Conservation (phyloP, 169 alveolate species). For the Eimeria tenella region DNA sequence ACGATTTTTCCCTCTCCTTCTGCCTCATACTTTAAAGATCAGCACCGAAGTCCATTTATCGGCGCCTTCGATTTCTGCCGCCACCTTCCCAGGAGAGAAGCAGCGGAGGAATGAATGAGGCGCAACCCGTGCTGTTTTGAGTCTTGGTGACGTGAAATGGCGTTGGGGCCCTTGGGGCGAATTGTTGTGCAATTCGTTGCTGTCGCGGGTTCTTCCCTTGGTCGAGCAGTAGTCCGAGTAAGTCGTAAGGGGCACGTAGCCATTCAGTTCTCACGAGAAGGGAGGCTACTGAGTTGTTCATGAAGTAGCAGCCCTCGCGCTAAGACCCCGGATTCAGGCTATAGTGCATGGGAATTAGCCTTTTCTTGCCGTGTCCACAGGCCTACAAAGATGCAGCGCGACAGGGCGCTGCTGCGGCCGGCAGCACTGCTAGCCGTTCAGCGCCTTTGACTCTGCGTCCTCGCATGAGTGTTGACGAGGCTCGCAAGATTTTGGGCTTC, state of each 20-base stretch:
- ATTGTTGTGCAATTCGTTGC: constrained; percentile 55
- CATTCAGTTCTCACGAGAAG: too few species aligned
- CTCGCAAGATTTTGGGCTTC: constrained; percentile 59
- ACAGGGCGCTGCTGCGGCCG: constrained; percentile 5
- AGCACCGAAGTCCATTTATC: too few species aligned
- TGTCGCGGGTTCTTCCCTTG: constrained; percentile 61
- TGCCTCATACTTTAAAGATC: too few species aligned
- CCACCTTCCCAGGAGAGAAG: too few species aligned
- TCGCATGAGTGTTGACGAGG: constrained; percentile 55
- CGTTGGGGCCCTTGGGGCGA: constrained; percentile 68
- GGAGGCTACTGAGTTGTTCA: too few species aligned
- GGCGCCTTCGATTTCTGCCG: too few species aligned
- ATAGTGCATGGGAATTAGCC: not conserved
- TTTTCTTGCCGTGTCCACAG: constrained; percentile 13
- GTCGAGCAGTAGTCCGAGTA: constrained; percentile 50
- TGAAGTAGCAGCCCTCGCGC: too few species aligned
- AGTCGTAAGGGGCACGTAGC: not conserved
- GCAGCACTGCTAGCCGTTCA: not conserved
- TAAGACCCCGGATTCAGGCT: too few species aligned
- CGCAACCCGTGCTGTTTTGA: too few species aligned
- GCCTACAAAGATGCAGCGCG: constrained; percentile 69
- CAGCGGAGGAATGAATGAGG: too few species aligned
- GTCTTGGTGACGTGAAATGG: constrained; percentile 1
- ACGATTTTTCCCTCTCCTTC: too few species aligned
- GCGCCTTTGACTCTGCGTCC: constrained; percentile 48